phyloP scores from a whole-genome alignment of 2,329 filamentous ascomycete species.

The Aciculosporium take region DNA sequence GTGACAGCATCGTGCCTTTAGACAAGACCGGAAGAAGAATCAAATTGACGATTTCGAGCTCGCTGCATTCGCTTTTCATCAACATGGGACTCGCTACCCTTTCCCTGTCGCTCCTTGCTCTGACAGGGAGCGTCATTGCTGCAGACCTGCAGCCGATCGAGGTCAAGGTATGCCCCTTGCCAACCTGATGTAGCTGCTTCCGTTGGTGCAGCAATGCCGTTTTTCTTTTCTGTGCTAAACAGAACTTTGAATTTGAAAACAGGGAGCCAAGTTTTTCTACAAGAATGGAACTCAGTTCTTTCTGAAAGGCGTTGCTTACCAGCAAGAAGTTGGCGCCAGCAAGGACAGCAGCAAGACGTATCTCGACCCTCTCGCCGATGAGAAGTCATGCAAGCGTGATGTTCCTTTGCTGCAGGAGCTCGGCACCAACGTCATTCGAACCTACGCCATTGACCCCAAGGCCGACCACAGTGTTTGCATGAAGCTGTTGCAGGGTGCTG shows the following conservation, averaged over 20 bases:
- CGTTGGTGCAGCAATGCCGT: background rate
- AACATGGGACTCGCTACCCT: constrained; percentile 22
- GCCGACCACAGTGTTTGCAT: constrained; percentile 74
- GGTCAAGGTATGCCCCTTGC: constrained; percentile 44
- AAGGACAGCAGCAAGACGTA: constrained; percentile 43
- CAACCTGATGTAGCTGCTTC: background rate
- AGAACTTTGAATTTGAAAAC: constrained; percentile 7
- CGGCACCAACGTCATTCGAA: constrained; percentile 83
- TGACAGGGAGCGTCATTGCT: constrained; percentile 27
- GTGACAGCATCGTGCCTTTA: background rate
- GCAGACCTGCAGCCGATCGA: constrained; percentile 43
- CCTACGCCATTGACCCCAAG: constrained; percentile 79
- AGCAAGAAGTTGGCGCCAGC: constrained; percentile 56
- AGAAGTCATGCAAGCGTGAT: constrained; percentile 62
- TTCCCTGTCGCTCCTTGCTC: constrained; percentile 22
- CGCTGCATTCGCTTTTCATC: constrained; percentile 1
- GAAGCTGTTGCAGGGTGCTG: constrained; percentile 63
- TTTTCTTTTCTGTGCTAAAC: background rate
- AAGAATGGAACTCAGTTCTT: constrained; percentile 55
- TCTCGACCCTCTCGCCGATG: constrained; percentile 69
- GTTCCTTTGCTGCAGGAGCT: constrained; percentile 67
- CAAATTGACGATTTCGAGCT: background rate
- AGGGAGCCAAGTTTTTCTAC: constrained; percentile 83
- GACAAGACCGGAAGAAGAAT: background rate
- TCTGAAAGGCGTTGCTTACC: constrained; percentile 91